Percentiles rank a stretch among this genome's conserved stretches.
Evolutionary conservation across 306 rosid species (phyloP).

Genomic region (Vigna angularis): DNA sequence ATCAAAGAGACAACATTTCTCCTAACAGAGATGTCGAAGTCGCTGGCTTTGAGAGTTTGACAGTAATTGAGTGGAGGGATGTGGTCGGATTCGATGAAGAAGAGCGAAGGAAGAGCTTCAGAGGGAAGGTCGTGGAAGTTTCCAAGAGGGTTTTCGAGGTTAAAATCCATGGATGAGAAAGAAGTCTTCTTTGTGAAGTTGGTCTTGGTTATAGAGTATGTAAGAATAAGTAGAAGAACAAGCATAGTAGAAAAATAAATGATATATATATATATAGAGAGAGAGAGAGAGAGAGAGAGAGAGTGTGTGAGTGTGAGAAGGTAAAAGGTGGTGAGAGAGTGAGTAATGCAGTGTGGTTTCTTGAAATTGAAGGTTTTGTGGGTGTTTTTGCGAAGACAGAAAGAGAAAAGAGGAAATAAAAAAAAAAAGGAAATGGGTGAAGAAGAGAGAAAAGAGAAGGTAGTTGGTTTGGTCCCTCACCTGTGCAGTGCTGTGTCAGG

Average conservation of each 20-base stretch:
- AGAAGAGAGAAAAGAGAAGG: not conserved
- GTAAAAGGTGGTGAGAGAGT: conserved; percentile 38
- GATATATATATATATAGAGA: too few species aligned
- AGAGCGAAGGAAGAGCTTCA: conserved; percentile 63
- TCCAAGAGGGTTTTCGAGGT: conserved; percentile 87
- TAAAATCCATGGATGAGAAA: conserved; percentile 72
- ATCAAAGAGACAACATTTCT: conserved; percentile 64
- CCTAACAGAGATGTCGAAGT: conserved; percentile 64
- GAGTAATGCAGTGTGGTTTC: conserved; percentile 37
- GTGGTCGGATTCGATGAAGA: conserved; percentile 80
- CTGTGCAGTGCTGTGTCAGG: conserved; percentile 38
- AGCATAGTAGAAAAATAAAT: conserved; percentile 40
- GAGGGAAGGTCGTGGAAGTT: conserved; percentile 54
- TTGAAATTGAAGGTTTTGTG: conserved; percentile 48
- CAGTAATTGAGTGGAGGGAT: conserved; percentile 70
- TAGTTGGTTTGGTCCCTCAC: conserved; percentile 50
- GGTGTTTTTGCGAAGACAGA: conserved; percentile 26
- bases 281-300: not conserved
- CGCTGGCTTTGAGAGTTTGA: conserved; percentile 53
- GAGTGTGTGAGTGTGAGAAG: conserved; percentile 2
- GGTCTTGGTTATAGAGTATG: conserved; percentile 14
- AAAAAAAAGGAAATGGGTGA: conserved; percentile 39
- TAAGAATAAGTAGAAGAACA: conserved; percentile 5
- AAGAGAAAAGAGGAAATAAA: conserved; percentile 47
- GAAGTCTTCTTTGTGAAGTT: not conserved